These are phyloP conservation scores for Powellomyces hirtus DNA, from an alignment of 192 early-diverging fungal genomes.

Conservation along the genomic window DNA sequence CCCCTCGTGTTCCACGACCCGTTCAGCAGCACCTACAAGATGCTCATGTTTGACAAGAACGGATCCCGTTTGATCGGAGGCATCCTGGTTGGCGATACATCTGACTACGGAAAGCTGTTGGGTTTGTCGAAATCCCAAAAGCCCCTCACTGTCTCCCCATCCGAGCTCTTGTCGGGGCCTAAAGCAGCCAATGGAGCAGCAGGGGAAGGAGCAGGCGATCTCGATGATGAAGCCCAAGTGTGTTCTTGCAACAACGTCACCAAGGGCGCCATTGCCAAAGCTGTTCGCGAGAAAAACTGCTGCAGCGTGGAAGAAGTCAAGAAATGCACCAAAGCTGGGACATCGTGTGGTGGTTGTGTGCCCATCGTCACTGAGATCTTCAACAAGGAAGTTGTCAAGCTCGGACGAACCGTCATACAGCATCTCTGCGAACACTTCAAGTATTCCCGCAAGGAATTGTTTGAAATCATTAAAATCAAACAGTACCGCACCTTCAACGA, in stretches of 20 bases:
- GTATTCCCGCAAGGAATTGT: constrained; percentile 58
- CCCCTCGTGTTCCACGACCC: constrained; percentile 26
- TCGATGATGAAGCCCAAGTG: constrained; percentile 68
- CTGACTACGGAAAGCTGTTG: constrained; percentile 62
- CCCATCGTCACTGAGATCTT: constrained; percentile 59
- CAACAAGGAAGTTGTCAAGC: constrained; percentile 55
- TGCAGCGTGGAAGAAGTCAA: constrained; percentile 55
- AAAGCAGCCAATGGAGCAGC: not conserved
- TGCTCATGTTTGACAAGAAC: constrained; percentile 58
- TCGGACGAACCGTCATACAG: constrained; percentile 54
- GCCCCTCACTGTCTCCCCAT: constrained; percentile 46
- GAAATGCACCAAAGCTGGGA: constrained; percentile 57
- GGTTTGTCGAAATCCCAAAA: constrained; percentile 52
- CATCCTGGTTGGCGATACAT: constrained; percentile 67
- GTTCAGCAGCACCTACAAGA: constrained; percentile 57
- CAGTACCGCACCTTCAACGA: constrained; percentile 52
- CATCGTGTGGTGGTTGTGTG: constrained; percentile 65
- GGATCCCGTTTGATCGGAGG: constrained; percentile 67
- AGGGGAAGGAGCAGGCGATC: constrained; percentile 36
- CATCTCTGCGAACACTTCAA: constrained; percentile 62
- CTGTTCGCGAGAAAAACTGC: constrained; percentile 43
- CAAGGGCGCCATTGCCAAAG: constrained; percentile 53
- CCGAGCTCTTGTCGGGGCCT: constrained; percentile 50
- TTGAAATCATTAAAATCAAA: constrained; percentile 60
- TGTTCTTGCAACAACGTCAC: constrained; percentile 73